Evolutionary conservation across 768 basidiomycete genomes (phyloP), one percentile per base, ranked within the genome.

Genomic region (Sarcodon aspratus): DNA sequence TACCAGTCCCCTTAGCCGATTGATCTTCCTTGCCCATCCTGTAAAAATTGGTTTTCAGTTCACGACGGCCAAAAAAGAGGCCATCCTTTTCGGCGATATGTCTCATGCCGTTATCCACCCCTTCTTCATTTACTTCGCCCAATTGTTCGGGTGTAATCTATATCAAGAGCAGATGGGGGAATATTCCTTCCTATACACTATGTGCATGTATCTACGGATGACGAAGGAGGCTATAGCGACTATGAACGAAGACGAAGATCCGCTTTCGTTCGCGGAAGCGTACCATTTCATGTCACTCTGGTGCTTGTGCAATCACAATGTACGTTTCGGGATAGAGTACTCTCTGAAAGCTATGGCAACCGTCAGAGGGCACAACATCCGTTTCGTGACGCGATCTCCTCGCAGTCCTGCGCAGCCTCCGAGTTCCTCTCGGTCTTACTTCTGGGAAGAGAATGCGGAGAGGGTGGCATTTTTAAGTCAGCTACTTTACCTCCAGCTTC

Each of bases 111-210:
- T 50, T 10, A 52, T 59, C 7, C 58, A 59, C 40, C 58, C 58
- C 3, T 50, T 54, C 3, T 47, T 59, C 46, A 49, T 59, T 10
- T 55, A 57, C 46, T 13, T 55, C 12, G 55, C 60, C 10, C 58
- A 58, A 36, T 48, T 58, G n/a, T 48, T 56, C 32, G 60, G 60
- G 1, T 55, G 55, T 46, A 45, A 53, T 6, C 43, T 59, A 10
- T 61, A 58, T 57, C 54, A 53, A 40, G 36, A 53, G n/a, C 55
- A 57, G 36, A 42, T n/a, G n/a, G n/a, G n/a, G n/a, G n/a, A n/a
- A n/a, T n/a, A n/a, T n/a, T n/a, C n/a, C n/a, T n/a, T n/a, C n/a
- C n/a, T n/a, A n/a, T n/a, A n/a, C n/a, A n/a, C n/a, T n/a, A n/a
- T n/a, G n/a, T n/a, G n/a, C n/a, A n/a, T n/a, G n/a, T n/a, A n/a